Conservation (phyloP, 345 rosid genomes). For the Physaria fendleri region DNA sequence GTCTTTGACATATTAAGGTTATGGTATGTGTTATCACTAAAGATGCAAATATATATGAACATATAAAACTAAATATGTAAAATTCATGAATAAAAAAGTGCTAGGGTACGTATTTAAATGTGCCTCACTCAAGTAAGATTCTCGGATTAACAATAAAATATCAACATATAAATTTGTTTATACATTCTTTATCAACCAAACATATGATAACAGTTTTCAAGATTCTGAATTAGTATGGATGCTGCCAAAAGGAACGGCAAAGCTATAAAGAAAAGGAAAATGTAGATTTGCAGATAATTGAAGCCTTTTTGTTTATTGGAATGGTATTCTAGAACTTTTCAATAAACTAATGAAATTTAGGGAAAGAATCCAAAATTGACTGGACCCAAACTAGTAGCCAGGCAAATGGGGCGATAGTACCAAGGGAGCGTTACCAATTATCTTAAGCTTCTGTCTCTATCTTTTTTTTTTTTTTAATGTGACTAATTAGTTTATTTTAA, state of each 20-base stretch:
- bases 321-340: background rate
- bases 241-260: no score
- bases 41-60: no score
- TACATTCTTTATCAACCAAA: slow-evolving; percentile 3
- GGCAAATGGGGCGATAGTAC: background rate
- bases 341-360: background rate
- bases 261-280: no score
- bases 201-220: background rate
- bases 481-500: background rate
- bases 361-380: slow-evolving; percentile 1
- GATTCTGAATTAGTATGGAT: no score
- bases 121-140: no score
- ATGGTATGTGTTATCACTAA: no score
- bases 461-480: background rate
- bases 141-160: background rate
- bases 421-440: background rate
- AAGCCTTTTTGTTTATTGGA: background rate
- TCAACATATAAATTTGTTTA: background rate
- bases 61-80: no score
- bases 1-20: no score
- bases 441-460: background rate
- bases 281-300: background rate
- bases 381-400: background rate
- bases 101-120: no score
- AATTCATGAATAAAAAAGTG: no score